Evolutionary conservation across 169 alveolate genomes (phyloP).

Genomic region (Plasmodium malariae): DNA sequence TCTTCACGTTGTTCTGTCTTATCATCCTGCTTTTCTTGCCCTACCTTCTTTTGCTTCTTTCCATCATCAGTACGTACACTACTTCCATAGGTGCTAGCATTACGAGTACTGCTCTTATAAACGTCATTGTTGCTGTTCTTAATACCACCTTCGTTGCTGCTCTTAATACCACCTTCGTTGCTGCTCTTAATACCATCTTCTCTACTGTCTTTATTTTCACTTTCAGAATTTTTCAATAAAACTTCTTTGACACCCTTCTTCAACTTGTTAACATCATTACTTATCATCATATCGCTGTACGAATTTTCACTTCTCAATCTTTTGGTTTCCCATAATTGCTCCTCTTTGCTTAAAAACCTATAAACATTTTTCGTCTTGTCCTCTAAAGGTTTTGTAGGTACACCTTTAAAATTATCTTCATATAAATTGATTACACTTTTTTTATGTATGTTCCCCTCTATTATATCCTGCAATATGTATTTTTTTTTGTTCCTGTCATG

Average conservation of each 20-base stretch:
- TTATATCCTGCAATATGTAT: neutral
- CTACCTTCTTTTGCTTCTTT: neutral
- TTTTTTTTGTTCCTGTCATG: neutral
- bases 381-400: neutral
- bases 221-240: neutral
- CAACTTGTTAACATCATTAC: no score
- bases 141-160: neutral
- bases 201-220: neutral
- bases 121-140: neutral
- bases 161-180: neutral
- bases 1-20: neutral
- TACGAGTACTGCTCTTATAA: neutral
- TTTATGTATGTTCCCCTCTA: neutral
- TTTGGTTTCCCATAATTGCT: neutral
- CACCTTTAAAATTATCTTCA: slow-evolving; percentile 25
- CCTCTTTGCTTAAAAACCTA: neutral
- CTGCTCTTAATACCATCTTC: neutral
- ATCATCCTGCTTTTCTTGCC: neutral
- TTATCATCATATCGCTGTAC: no score
- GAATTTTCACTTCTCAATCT: no score
- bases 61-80: neutral
- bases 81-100: neutral
- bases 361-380: neutral
- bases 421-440: slow-evolving; percentile 19
- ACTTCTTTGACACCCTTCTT: no score